Evolutionary conservation across 495 filamentous ascomycete species (phyloP).

Genomic region (Penicillium ucsense): DNA sequence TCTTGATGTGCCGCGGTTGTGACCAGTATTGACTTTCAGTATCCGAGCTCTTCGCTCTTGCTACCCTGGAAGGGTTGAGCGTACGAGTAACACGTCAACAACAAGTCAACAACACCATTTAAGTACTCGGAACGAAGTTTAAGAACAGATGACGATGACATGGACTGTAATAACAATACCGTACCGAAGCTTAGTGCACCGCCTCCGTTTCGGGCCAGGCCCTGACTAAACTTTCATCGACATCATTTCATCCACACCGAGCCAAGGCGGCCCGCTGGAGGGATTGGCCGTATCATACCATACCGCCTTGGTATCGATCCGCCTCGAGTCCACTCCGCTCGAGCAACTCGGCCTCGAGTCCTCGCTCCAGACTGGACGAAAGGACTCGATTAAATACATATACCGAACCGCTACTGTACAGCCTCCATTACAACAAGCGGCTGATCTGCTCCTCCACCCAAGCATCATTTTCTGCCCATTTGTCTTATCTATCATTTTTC

Average conservation of each 20-base stretch:
- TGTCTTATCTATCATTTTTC: slow-evolving; percentile 22
- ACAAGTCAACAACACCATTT: too few relatives aligned
- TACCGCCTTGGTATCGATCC: too few relatives aligned
- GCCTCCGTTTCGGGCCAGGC: slow-evolving; percentile 3
- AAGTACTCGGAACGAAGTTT: slow-evolving; percentile 15
- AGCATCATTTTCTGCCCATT: slow-evolving; percentile 12
- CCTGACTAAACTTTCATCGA: background rate
- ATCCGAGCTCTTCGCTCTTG: too few relatives aligned
- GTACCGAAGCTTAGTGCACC: background rate
- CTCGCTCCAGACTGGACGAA: slow-evolving; percentile 1
- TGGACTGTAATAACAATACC: slow-evolving; percentile 2
- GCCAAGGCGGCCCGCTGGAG: too few relatives aligned
- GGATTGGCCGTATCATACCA: too few relatives aligned
- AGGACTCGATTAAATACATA: background rate
- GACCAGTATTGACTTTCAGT: too few relatives aligned
- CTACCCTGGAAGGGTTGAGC: too few relatives aligned
- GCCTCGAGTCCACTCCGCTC: background rate
- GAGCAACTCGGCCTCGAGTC: slow-evolving; percentile 5
- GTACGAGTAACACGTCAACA: too few relatives aligned
- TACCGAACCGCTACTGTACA: slow-evolving; percentile 3
- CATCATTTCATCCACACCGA: background rate
- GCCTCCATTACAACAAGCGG: slow-evolving; percentile 8
- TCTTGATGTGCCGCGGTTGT: too few relatives aligned
- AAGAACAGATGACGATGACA: slow-evolving; percentile 10
- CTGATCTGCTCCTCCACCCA: slow-evolving; percentile 11